Percentiles rank a stretch among this genome's conserved stretches.
Evolutionary conservation across 2,329 filamentous ascomycete species (phyloP).

Genomic region (Aureobasidium lini): DNA sequence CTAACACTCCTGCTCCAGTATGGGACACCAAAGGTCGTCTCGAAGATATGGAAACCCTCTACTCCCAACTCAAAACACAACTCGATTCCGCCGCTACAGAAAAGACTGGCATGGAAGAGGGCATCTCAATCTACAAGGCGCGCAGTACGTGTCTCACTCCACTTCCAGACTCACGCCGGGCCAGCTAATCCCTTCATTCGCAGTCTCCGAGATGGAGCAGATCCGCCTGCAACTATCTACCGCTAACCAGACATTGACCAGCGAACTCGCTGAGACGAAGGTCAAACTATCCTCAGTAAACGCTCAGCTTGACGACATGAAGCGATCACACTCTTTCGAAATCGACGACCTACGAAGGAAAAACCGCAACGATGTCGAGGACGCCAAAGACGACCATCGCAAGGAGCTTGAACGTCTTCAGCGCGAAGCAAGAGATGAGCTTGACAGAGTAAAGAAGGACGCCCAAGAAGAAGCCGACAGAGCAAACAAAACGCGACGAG

Average conservation of each 20-base stretch:
- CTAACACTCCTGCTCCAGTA: conserved; percentile 61
- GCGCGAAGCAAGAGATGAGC: conserved; percentile 41
- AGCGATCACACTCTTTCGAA: conserved; percentile 45
- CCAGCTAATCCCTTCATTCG: conserved; percentile 7
- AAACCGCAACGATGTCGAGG: conserved; percentile 50
- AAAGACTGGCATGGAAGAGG: conserved; percentile 63
- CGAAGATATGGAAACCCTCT: conserved; percentile 67
- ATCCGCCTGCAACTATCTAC: conserved; percentile 44
- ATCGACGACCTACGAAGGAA: conserved; percentile 47
- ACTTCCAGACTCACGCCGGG: neutral
- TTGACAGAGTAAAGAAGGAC: conserved; percentile 35
- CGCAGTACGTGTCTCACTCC: conserved; percentile 50
- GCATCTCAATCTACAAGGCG: conserved; percentile 64
- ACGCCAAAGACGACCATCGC: conserved; percentile 46
- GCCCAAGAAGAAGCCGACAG: conserved; percentile 50
- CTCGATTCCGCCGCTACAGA: conserved; percentile 63
- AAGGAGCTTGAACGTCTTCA: conserved; percentile 50
- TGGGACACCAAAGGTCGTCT: conserved; percentile 76
- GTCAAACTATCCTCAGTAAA: conserved; percentile 44
- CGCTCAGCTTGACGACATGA: conserved; percentile 44
- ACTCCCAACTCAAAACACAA: conserved; percentile 62
- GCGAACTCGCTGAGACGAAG: conserved; percentile 59
- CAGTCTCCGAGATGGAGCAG: conserved; percentile 52
- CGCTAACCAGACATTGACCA: conserved; percentile 50
- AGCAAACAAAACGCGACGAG: conserved; percentile 54